Conservation (phyloP, 1,284 basidiomycete species). For the Singerocomus inundabilis region DNA sequence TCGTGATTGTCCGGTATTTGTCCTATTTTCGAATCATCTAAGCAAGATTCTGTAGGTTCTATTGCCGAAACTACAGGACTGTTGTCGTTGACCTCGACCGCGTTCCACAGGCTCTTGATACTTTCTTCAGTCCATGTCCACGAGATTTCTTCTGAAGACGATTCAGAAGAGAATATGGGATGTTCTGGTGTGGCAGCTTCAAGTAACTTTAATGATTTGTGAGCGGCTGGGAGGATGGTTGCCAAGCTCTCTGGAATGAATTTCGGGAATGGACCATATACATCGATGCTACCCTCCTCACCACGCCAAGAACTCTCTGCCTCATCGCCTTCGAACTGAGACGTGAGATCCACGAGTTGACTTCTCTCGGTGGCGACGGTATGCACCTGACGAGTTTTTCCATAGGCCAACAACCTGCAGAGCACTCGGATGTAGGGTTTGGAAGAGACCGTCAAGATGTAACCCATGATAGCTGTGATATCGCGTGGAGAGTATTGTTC, state of each 20-base stretch:
- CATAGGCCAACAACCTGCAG: slow-evolving; percentile 57
- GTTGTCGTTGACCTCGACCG: neutral
- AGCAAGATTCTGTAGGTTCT: neutral
- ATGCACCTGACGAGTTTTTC: slow-evolving; percentile 31
- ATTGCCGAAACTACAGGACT: neutral
- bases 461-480: slow-evolving; percentile 56
- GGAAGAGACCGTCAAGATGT: slow-evolving; percentile 60
- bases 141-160: slow-evolving; percentile 36
- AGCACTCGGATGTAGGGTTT: slow-evolving; percentile 57
- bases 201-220: slow-evolving; percentile 63
- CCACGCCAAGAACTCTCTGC: slow-evolving; percentile 39
- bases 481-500: slow-evolving; percentile 46
- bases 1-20: slow-evolving; percentile 18
- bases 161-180: slow-evolving; percentile 41
- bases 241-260: slow-evolving; percentile 56
- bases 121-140: slow-evolving; percentile 68
- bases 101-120: slow-evolving; percentile 44
- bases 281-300: slow-evolving; percentile 37
- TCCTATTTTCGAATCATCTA: neutral
- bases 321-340: slow-evolving; percentile 36
- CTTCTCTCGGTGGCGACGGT: slow-evolving; percentile 18
- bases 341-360: slow-evolving; percentile 26
- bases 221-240: slow-evolving; percentile 56
- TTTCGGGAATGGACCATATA: slow-evolving; percentile 47
- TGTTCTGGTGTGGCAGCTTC: slow-evolving; percentile 60